Evolutionary conservation across 1,284 basidiomycete species (phyloP).

Genomic region (Puccinia hordei): DNA sequence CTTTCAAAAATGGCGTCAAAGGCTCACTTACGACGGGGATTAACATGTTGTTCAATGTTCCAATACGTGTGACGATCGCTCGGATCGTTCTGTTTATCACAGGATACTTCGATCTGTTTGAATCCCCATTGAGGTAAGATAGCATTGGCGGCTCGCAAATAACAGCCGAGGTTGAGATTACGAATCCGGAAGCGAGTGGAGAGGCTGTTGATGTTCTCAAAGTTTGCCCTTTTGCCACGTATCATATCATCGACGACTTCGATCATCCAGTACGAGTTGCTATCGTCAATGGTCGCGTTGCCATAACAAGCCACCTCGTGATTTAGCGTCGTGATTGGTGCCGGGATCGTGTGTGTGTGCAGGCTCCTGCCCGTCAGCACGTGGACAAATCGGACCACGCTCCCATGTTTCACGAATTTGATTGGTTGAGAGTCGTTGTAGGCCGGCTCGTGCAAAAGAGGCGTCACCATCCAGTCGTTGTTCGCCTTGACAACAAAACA

Average conservation of each 20-base stretch:
- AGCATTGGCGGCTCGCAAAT: constrained; percentile 84
- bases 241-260: constrained; percentile 89
- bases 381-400: constrained; percentile 80
- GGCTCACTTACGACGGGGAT: constrained; percentile 73
- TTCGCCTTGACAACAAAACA: constrained; percentile 63
- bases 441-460: constrained; percentile 73
- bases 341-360: constrained; percentile 86
- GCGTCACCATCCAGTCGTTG: constrained; percentile 85
- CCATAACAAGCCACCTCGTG: constrained; percentile 93
- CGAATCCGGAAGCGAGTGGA: constrained; percentile 85
- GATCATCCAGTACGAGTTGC: constrained; percentile 86
- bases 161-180: constrained; percentile 78
- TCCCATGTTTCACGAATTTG: constrained; percentile 74
- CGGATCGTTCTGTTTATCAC: constrained; percentile 82
- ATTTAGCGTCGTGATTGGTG: constrained; percentile 85
- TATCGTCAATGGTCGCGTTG: constrained; percentile 80
- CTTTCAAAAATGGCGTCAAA: constrained; percentile 34
- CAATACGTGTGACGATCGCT: constrained; percentile 86
- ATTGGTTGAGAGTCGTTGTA: constrained; percentile 71
- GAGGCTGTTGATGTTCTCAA: constrained; percentile 76
- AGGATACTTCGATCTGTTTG: constrained; percentile 96
- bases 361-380: constrained; percentile 80
- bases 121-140: constrained; percentile 97
- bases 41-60: constrained; percentile 98
- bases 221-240: constrained; percentile 66